Evolutionary conservation across 257 asterid species (phyloP).

Genomic region (Solanum habrochaites): DNA sequence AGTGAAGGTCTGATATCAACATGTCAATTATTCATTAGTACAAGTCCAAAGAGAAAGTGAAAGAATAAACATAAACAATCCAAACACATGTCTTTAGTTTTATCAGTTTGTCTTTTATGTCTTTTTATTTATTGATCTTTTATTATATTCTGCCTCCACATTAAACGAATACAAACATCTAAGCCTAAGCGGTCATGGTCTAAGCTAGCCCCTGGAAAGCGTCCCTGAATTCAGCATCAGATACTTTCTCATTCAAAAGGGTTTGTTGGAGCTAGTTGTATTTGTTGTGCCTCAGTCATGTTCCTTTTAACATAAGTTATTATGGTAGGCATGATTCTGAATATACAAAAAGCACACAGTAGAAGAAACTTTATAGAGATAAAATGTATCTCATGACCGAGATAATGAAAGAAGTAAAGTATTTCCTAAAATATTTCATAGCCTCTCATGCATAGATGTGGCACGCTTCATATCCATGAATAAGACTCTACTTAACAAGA

Average conservation of each 20-base stretch:
- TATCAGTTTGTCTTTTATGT: too few relatives aligned
- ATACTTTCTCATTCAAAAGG: not conserved
- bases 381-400: not conserved
- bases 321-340: not conserved
- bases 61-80: not conserved
- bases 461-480: not conserved
- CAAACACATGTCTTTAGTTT: not conserved
- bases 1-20: not conserved
- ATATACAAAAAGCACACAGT: not conserved
- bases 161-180: too few relatives aligned
- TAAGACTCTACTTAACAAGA: not conserved
- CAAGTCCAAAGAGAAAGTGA: not conserved
- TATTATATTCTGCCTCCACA: not conserved
- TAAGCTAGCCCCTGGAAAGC: not conserved
- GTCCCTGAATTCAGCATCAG: not conserved
- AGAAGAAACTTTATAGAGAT: not conserved
- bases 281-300: not conserved
- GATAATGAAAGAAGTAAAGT: not conserved
- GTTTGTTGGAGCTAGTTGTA: not conserved
- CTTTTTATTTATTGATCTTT: not conserved
- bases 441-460: not conserved
- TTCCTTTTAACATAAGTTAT: too few relatives aligned
- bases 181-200: not conserved
- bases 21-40: not conserved
- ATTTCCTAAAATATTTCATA: not conserved